phyloP scores from a whole-genome alignment of 768 basidiomycete genomes.

The Xanthoconium stramineum region DNA sequence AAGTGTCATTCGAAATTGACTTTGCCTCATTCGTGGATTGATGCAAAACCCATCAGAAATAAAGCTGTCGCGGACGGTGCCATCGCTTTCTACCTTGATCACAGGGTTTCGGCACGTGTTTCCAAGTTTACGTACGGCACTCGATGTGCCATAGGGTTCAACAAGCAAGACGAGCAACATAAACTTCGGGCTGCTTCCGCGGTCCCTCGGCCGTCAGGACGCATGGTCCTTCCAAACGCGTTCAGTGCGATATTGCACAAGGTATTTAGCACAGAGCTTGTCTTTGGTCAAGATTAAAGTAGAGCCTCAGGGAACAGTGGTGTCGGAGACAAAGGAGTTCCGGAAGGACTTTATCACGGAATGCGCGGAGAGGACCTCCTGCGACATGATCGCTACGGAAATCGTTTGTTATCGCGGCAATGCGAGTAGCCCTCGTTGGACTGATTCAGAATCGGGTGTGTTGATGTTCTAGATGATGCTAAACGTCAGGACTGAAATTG shows the following conservation, averaged over 20 bases:
- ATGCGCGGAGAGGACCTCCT: slow-evolving; percentile 25
- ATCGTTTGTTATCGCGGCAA: slow-evolving; percentile 30
- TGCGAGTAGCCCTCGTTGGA: slow-evolving; percentile 26
- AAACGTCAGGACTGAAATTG: background rate
- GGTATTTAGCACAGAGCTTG: slow-evolving; percentile 1
- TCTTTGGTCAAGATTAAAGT: background rate
- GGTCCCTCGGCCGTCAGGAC: slow-evolving; percentile 31
- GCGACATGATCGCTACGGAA: slow-evolving; percentile 29
- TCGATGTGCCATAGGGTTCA: slow-evolving; percentile 28
- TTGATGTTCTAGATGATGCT: background rate
- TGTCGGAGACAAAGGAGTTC: slow-evolving; percentile 32
- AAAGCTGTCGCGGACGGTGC: slow-evolving; percentile 48
- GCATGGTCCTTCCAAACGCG: slow-evolving; percentile 31
- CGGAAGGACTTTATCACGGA: slow-evolving; percentile 32
- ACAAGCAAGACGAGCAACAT: slow-evolving; percentile 30
- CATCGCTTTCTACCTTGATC: slow-evolving; percentile 42
- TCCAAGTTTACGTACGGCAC: slow-evolving; percentile 40
- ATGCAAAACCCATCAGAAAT: slow-evolving; percentile 29
- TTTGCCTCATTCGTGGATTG: background rate
- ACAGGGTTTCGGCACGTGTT: slow-evolving; percentile 38
- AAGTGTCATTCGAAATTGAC: slow-evolving; percentile 9
- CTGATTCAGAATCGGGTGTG: slow-evolving; percentile 31
- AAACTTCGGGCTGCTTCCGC: slow-evolving; percentile 25
- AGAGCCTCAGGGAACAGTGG: slow-evolving; percentile 21
- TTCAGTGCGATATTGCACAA: slow-evolving; percentile 32